Conservation (phyloP, 805 yeast genomes). For the Debaryomyces castellii region DNA sequence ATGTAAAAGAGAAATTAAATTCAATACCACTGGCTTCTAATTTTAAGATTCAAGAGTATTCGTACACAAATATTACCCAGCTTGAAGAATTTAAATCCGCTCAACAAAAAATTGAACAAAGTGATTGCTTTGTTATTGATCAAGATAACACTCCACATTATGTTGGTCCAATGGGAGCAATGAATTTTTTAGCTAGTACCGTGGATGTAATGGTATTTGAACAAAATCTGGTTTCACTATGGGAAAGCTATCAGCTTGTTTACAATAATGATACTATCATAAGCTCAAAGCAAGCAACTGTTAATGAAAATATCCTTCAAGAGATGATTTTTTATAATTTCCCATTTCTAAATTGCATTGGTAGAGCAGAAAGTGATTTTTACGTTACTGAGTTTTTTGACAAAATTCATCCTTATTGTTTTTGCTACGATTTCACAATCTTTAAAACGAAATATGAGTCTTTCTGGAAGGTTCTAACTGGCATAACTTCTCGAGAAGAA, state of each 20-base stretch:
- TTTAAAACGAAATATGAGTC: slow-evolving; percentile 1
- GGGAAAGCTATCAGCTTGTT: background rate
- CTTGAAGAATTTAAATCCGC: background rate
- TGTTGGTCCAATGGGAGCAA: slow-evolving; percentile 16
- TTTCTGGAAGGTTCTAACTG: slow-evolving; percentile 3
- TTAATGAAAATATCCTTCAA: background rate
- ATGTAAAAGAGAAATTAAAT: slow-evolving; percentile 4
- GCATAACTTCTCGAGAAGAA: background rate
- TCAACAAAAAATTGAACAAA: background rate
- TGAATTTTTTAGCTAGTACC: slow-evolving; percentile 2
- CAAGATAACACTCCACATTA: slow-evolving; percentile 13
- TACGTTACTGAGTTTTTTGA: slow-evolving; percentile 3
- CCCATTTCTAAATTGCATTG: background rate
- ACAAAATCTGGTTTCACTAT: background rate
- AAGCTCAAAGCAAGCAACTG: background rate
- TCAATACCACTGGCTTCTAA: background rate
- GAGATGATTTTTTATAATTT: background rate
- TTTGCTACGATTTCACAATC: background rate
- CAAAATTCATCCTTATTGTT: slow-evolving; percentile 1
- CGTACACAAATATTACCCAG: background rate
- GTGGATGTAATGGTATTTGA: background rate
- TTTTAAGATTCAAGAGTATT: background rate
- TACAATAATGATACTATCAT: background rate
- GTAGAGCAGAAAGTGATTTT: background rate
- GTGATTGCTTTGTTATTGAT: slow-evolving; percentile 10